Conservation (phyloP, 257 asterid species). For the Gentiana dahurica region DNA sequence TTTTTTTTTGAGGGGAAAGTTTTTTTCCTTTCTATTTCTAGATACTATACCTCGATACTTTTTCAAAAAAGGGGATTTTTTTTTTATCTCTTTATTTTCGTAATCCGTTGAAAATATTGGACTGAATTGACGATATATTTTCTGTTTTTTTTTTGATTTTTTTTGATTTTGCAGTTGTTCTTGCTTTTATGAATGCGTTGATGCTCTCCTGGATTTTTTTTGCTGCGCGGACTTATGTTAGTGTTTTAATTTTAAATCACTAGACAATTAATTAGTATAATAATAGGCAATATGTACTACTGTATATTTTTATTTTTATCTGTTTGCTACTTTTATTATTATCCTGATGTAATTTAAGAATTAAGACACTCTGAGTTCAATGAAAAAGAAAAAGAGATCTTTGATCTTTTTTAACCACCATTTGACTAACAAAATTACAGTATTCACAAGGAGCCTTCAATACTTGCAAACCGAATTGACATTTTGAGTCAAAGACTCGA, state of each 20-base stretch:
- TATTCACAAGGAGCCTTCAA: too few species aligned
- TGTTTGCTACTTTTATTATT: neutral
- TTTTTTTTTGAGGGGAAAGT: too few species aligned
- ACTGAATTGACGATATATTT: neutral
- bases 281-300: too few species aligned
- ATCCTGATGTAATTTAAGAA: neutral
- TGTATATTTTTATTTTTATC: neutral
- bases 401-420: neutral
- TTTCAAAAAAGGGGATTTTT: too few species aligned
- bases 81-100: too few species aligned
- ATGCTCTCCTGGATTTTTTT: constrained; percentile 33
- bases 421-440: too few species aligned
- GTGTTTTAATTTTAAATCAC: neutral
- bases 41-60: too few species aligned
- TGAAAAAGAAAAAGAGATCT: neutral
- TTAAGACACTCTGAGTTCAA: neutral
- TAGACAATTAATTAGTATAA: neutral
- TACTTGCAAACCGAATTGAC: too few species aligned
- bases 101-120: neutral
- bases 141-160: neutral
- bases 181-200: constrained; percentile 53
- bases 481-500: too few species aligned
- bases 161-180: constrained; percentile 38
- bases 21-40: too few species aligned
- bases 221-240: constrained; percentile 42